A percentile compares a stretch with the other conserved stretches of the same genome.
Conservation (phyloP, 2,329 filamentous ascomycete species). For the Colletotrichum zoysiae region DNA sequence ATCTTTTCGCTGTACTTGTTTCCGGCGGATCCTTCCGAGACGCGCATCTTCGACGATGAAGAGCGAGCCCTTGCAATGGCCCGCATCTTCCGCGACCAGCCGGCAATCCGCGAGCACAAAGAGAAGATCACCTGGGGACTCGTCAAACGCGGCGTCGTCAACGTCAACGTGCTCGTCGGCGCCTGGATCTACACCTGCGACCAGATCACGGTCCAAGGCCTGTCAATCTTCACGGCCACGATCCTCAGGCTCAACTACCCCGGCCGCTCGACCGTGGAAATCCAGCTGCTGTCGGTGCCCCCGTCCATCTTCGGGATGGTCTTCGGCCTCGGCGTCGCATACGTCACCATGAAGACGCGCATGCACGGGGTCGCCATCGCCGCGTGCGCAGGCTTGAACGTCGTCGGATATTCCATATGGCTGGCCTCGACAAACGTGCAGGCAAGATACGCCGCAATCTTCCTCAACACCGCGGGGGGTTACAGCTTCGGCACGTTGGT, state of each 20-base stretch:
- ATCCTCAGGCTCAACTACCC: conserved; percentile 63
- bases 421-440: conserved; percentile 44
- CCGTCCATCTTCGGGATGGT: conserved; percentile 46
- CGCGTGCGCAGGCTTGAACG: conserved; percentile 43
- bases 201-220: conserved; percentile 71
- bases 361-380: conserved; percentile 46
- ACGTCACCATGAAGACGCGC: conserved; percentile 47
- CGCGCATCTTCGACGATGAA: conserved; percentile 60
- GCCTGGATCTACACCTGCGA: conserved; percentile 46
- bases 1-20: conserved; percentile 57
- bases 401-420: conserved; percentile 47
- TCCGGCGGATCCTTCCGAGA: conserved; percentile 43
- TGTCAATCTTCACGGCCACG: conserved; percentile 75
- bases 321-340: conserved; percentile 46
- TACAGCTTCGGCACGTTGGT: conserved; percentile 45
- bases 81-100: conserved; percentile 68
- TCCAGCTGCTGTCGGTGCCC: conserved; percentile 46
- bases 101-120: conserved; percentile 45
- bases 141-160: conserved; percentile 43
- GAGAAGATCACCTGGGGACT: conserved; percentile 42
- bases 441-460: conserved; percentile 47
- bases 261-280: conserved; percentile 44
- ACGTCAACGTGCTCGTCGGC: conserved; percentile 46
- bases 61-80: conserved; percentile 74
- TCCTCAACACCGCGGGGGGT: conserved; percentile 47